Percentiles rank a stretch among this genome's conserved stretches.
Conservation (phyloP, 2,329 filamentous ascomycete species). For the Exophiala lecanii-corni region DNA sequence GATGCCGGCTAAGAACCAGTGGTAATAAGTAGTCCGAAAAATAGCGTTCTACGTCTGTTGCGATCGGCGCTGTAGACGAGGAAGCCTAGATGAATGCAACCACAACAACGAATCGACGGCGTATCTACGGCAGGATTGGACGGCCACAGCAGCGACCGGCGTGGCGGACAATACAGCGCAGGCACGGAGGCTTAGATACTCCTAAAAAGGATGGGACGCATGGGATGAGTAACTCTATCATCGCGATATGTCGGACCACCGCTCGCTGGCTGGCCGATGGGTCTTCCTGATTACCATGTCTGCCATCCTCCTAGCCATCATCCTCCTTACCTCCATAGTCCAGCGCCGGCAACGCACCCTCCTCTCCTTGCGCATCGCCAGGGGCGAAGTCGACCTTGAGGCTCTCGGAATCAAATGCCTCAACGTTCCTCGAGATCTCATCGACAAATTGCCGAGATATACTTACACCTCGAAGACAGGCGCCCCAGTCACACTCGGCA, state of each 20-base stretch:
- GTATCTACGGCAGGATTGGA: too few species aligned
- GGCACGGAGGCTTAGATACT: too few species aligned
- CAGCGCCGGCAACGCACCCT: background rate
- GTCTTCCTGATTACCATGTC: constrained; percentile 1
- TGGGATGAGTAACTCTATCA: background rate
- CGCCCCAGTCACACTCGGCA: too few species aligned
- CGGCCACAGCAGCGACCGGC: too few species aligned
- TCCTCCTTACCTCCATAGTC: background rate
- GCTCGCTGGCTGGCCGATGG: background rate
- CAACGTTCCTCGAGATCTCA: background rate
- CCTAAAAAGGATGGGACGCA: background rate
- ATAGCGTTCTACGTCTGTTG: too few species aligned
- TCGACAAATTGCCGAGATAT: background rate
- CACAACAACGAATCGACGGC: too few species aligned
- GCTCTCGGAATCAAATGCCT: background rate
- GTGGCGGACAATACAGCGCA: too few species aligned
- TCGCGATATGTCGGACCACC: background rate
- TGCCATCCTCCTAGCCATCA: background rate
- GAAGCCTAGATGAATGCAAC: too few species aligned
- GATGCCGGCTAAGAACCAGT: too few species aligned
- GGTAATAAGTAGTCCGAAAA: too few species aligned
- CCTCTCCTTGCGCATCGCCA: background rate
- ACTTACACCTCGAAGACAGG: background rate
- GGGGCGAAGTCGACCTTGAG: background rate
- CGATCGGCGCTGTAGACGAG: too few species aligned